Evolutionary conservation across 163 green algal genomes (phyloP).

Genomic region (Botryococcus braunii): DNA sequence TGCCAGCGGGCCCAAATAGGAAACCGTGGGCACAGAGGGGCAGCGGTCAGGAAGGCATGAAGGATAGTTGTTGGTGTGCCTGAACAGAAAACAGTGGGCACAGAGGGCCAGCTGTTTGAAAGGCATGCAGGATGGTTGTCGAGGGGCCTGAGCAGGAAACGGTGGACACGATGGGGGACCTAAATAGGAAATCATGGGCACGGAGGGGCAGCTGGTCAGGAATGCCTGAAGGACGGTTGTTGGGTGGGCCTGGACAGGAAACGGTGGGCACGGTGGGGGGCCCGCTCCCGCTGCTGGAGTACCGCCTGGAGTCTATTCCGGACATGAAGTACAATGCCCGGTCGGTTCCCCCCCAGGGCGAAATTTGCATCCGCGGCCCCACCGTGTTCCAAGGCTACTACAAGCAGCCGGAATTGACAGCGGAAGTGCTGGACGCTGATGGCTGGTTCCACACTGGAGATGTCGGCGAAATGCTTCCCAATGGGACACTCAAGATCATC

Average conservation of each 20-base stretch:
- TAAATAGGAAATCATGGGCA: too few species aligned
- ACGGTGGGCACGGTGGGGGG: slow-evolving; percentile 57
- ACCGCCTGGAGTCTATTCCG: slow-evolving; percentile 26
- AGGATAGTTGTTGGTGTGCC: slow-evolving; percentile 26
- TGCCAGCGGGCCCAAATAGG: too few species aligned
- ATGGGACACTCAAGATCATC: slow-evolving; percentile 89
- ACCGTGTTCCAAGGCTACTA: slow-evolving; percentile 81
- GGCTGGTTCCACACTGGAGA: slow-evolving; percentile 75
- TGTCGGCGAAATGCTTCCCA: slow-evolving; percentile 74
- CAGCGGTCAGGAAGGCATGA: too few species aligned
- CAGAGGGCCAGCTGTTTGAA: too few species aligned
- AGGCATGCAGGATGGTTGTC: too few species aligned
- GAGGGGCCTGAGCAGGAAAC: too few species aligned
- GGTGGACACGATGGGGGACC: slow-evolving; percentile 60
- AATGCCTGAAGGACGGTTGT: too few species aligned
- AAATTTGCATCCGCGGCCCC: slow-evolving; percentile 70
- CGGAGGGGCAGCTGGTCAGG: too few species aligned
- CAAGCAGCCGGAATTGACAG: slow-evolving; percentile 55
- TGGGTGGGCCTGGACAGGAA: too few species aligned
- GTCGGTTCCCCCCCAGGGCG: slow-evolving; percentile 46
- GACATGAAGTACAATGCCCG: slow-evolving; percentile 30
- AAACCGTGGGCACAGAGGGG: too few species aligned
- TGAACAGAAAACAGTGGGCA: too few species aligned
- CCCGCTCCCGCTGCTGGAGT: slow-evolving; percentile 28
- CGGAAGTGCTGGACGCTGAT: slow-evolving; percentile 33